Evolutionary conservation across 345 rosid genomes (phyloP), one percentile per base, ranked within the genome.

Genomic region (Eutrema yunnanense): DNA sequence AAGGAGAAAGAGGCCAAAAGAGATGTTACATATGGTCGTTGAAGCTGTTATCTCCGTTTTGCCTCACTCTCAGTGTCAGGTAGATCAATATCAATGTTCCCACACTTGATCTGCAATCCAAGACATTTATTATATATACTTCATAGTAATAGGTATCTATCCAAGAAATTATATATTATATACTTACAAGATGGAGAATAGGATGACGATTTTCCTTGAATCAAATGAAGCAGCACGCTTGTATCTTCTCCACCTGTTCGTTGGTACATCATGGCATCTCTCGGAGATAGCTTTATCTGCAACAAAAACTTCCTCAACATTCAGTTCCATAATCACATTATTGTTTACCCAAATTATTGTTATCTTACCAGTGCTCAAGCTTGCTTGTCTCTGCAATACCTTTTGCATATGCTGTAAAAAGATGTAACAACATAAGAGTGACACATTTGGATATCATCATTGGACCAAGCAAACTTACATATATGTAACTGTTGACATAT

Each of bases 51-150:
- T 80, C 82, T 9, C 85, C 88, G 43, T 75, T 81, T 19, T 74
- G 94, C 76, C 85, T 81, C 46, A 89, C 97, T 83, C 88, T 82
- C 77, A 93, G 79, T 22, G 98, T 93, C 75, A 90, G 82, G 78
- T 85, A 93, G 51, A 93, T 93, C 80, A 93, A 80, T 59, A 90
- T 81, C 85, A 93, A 75, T 10, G 98, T 87, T 37, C 98, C 98
- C 58, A 89, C 72, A 71, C 90, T 93, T 61, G 98, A 93, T 88
- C 98, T 93, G 91, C 44, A 77, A 48, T 37, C 26, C 14, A 63
- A 78, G 11, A 43, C 16, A 47, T 32, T 41, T 32, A 26, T 41
- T 32, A 26, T 32, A 26, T 32, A 26, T 5, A 48, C 14, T 67
- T 54, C 12, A 16, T 12, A 43, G 30, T 42, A 0, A 30, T 5